Conservation (phyloP, 345 rosid species). For the Clarkia xantiana region DNA sequence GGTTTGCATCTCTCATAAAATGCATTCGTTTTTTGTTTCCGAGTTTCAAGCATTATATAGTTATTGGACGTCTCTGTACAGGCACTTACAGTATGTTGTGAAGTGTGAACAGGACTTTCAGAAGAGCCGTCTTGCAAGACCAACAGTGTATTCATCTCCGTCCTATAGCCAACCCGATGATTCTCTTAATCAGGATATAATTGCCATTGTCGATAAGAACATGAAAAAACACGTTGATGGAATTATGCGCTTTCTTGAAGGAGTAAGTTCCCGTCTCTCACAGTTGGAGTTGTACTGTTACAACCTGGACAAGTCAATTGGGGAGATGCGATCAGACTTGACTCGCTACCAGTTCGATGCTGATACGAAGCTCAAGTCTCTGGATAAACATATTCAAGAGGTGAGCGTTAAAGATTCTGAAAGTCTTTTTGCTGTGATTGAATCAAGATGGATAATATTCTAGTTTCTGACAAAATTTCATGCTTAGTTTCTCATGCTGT, state of each 20-base stretch:
- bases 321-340: constrained; percentile 80
- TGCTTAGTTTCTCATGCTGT: not conserved
- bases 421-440: too few relatives aligned
- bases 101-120: constrained; percentile 52
- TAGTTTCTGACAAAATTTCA: not conserved
- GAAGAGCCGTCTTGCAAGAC: constrained; percentile 55
- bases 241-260: constrained; percentile 90
- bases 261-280: constrained; percentile 88
- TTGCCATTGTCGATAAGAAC: constrained; percentile 51
- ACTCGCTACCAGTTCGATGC: constrained; percentile 55
- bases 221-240: constrained; percentile 73
- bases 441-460: too few relatives aligned
- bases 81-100: not conserved
- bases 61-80: too few relatives aligned
- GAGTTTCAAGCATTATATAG: too few relatives aligned
- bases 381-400: constrained; percentile 96
- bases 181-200: constrained; percentile 46
- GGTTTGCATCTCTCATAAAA: too few relatives aligned
- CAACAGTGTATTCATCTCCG: constrained; percentile 26
- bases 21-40: too few relatives aligned
- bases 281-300: constrained; percentile 82
- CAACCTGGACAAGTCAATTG: constrained; percentile 90
- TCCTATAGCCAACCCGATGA: constrained; percentile 78
- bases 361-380: constrained; percentile 68
- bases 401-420: constrained; percentile 26